Conservation (phyloP, 306 rosid species). For the Lathyrus oleraceus region DNA sequence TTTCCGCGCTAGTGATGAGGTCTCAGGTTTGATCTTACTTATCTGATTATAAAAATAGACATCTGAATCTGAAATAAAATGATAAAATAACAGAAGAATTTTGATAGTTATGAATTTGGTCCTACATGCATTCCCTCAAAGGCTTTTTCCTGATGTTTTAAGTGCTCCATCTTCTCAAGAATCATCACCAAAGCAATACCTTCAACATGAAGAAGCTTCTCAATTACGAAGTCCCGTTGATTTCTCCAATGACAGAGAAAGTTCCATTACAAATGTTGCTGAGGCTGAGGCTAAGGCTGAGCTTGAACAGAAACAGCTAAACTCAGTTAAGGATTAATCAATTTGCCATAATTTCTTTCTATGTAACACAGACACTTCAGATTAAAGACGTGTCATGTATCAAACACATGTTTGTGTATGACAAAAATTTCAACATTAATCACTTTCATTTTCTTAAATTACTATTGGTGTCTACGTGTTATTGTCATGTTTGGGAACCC, state of each 20-base stretch:
- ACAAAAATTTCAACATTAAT: background rate
- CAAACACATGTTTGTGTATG: background rate
- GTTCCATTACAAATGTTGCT: constrained; percentile 22
- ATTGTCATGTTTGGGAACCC: background rate
- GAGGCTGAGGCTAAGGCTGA: constrained; percentile 13
- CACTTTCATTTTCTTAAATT: background rate
- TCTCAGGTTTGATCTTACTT: constrained; percentile 79
- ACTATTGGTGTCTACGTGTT: background rate
- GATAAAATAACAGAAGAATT: constrained; percentile 3
- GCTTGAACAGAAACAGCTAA: constrained; percentile 39
- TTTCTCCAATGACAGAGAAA: constrained; percentile 32
- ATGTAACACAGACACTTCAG: background rate
- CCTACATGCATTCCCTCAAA: constrained; percentile 46
- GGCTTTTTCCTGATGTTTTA: constrained; percentile 58
- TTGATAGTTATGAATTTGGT: constrained; percentile 34
- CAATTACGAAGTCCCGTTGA: constrained; percentile 32
- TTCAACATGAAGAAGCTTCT: constrained; percentile 47
- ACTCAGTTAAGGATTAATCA: constrained; percentile 48
- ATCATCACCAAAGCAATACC: constrained; percentile 41
- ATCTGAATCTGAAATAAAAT: constrained; percentile 26
- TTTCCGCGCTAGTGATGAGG: constrained; percentile 43
- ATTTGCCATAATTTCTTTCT: constrained; percentile 8
- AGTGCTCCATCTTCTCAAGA: constrained; percentile 75
- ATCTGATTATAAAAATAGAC: constrained; percentile 33
- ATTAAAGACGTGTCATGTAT: background rate